Percentiles rank a stretch among this genome's conserved stretches.
Conservation (phyloP, 805 yeast species). For the Candida fluviatilis region DNA sequence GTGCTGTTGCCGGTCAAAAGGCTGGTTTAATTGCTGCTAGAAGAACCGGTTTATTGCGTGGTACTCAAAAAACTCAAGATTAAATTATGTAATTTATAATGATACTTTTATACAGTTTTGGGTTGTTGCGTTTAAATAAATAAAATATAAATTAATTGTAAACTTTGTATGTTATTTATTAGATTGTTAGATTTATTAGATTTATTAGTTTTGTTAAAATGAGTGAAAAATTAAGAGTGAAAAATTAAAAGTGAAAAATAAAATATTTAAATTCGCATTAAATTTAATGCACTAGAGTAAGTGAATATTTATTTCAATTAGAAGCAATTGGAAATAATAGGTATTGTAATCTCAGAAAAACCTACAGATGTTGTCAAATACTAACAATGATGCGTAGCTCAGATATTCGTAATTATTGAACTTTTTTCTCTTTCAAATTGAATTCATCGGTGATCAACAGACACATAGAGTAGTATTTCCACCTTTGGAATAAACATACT, state of each 20-base stretch:
- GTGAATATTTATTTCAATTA: not conserved
- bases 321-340: too few relatives aligned
- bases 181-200: too few relatives aligned
- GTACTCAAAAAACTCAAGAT: slow-evolving; percentile 36
- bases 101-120: not conserved
- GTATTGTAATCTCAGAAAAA: too few relatives aligned
- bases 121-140: not conserved
- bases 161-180: not conserved
- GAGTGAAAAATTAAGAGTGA: not conserved
- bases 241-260: too few relatives aligned
- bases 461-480: too few relatives aligned
- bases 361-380: too few relatives aligned
- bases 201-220: too few relatives aligned
- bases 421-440: too few relatives aligned
- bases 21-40: slow-evolving; percentile 38
- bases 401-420: too few relatives aligned
- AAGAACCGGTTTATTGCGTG: slow-evolving; percentile 38
- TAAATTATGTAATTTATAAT: slow-evolving; percentile 12
- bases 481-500: too few relatives aligned
- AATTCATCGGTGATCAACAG: too few relatives aligned
- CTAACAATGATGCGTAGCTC: too few relatives aligned
- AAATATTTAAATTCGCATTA: not conserved
- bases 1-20: slow-evolving; percentile 38
- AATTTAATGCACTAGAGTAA: not conserved
- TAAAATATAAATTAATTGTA: not conserved